Base-by-base conservation (phyloP, 2,329 filamentous ascomycete species). In the Penicillium frequentans region DNA sequence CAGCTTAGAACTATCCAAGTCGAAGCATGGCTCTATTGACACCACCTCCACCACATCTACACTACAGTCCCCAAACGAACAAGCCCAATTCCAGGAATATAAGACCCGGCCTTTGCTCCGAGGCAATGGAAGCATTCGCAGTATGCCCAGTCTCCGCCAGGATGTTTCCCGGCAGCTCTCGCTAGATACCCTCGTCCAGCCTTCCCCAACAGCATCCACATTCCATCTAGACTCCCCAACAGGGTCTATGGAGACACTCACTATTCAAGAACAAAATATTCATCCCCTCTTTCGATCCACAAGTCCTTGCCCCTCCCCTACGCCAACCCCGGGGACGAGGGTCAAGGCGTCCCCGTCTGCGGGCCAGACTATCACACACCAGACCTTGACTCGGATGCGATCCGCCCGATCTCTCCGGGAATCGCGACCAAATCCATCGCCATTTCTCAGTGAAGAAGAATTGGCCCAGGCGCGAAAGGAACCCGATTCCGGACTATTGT, bases 261-360 rank as follows among this genome's bases (percentile, higher is more conserved):
- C 57, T 21, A 54, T 65, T 4, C 76, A 77, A 57, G 81, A 84
- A 64, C 75, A 78, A 11, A 77, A 84, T 56, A 85, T 86, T 51
- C 84, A 86, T 63, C 84, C 84, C 13, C 73, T 86, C 3, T 86
- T 86, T 69, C 77, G 84, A 43, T 77, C 77, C 3, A 80, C 79
- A 59, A 83, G 79, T 58, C 81, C 82, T 10, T 75, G 75, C 1
- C 82, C 83, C 19, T 79, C 82, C 3, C 79, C 82, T 11, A 75
- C 79, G 1, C 70, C 79, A 2, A 81, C 79, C 0, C 78, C 79
- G 0, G 81, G 81, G 0, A 86, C 84, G 0, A 79, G 80, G 55
- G 81, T 86, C 46, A 76, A 78, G 19, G 84, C 82, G 11, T 82
- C 82, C 2, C 82, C 83, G 2, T 75, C 79, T 31, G 81, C 82